Base-by-base conservation (phyloP, 2,329 filamentous ascomycete species). In the Arthroderma sp. region DNA sequence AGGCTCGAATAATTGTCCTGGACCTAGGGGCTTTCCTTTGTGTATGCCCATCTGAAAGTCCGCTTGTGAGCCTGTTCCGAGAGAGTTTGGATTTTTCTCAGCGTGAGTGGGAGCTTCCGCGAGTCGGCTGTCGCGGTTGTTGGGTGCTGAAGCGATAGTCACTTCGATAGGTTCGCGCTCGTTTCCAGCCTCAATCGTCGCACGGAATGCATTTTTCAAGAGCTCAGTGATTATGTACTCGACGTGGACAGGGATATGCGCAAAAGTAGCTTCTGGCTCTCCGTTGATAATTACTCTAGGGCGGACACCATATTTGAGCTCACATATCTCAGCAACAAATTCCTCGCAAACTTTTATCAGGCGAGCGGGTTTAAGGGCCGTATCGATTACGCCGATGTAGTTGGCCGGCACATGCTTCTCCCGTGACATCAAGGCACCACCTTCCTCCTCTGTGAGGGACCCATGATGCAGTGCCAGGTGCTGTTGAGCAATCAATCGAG, bases 211-310 rank as follows among this genome's bases (percentile, higher is more conserved):
- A 67, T 98, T 98, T 73, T 98, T 98, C 59, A 98, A 80, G 1
- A 98, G 79, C 72, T 98, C 93, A 0, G 91, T 98, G 62, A 96
- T 82, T 62, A 98, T 96, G 71, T 98, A 98, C 72, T 97, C 91
- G 23, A 98, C 80, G 71, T 98, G 93, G 70, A 95, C 93, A 13
- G 93, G 93, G 7, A 98, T 85, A 67, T 94, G 93, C 19, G 91
- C 90, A 67, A 98, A 95, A 0, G 84, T 85, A n/a, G 91, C 89
- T 55, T 87, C 84, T 0, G 87, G 84, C 68, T 94, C 86, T 62
- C 93, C 93, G 63, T 91, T 87, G 65, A 98, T 86, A 51, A 85
- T 75, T 66, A 95, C 79, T 1, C 79, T 80, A 0, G 93, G 93
- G 0, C 93, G 82, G 1, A 94, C 83, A 55, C 93, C 93, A 67